Base-by-base conservation (phyloP, 768 basidiomycete genomes). In the Cantharellus anzutake region DNA sequence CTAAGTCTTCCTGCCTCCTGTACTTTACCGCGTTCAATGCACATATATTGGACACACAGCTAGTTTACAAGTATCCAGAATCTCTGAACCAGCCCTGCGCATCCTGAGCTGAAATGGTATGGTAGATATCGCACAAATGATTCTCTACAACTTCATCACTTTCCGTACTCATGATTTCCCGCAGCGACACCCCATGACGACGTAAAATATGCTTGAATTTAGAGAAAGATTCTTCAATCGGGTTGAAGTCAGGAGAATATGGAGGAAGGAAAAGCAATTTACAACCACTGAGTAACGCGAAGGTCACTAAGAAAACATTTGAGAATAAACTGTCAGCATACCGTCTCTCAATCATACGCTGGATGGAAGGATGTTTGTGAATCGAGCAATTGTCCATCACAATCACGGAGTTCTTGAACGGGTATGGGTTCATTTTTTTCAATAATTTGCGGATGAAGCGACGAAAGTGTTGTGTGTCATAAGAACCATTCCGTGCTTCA, bases 311-410 rank as follows among this genome's bases (percentile, higher is more conserved):
- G 11, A 5, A n/a, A 7, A 37, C 4, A 41, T 11, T 14, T 5
- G 7, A 29, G 34, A 7, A 59, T 5, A 5, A 5, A 16, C 5
- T 5, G 42, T n/a, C 4, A 37, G 5, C 39, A 42, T 59, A 60
- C 59, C 37, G 16, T 51, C n/a, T 44, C n/a, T 63, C 58, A n/a
- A 63, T 42, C 51, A 63, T 61, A 14, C 56, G 42, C n/a, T 41
- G 41, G 37, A 63, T 42, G 14, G 0, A 0, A 3, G n/a, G 34
- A 5, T 5, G 5, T 20, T 63, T 39, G 41, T 63, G 62, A n/a
- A 63, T 63, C 0, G 20, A n/a, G 2, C 40, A 41, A 52, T 63
- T 63, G 41, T 63, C 62, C 60, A 63, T 58, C 29, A 63, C 41
- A 34, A 63, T 14, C 14, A 63, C 62, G 4, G 57, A 59, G 50